phyloP scores from a whole-genome alignment of 129 eudicot genomes.

The Saussurea involucrata region DNA sequence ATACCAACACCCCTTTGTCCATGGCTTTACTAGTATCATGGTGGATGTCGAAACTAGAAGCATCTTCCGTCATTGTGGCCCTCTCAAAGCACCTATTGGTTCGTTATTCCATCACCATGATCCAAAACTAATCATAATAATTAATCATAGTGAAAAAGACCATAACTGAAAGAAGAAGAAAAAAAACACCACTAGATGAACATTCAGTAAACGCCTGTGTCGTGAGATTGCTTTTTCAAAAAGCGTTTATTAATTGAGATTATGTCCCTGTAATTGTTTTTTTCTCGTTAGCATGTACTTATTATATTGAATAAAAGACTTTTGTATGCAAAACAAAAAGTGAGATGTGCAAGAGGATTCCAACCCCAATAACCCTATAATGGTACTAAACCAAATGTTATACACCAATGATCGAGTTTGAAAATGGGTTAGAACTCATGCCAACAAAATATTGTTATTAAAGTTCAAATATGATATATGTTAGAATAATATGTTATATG shows the following conservation, averaged over 20 bases:
- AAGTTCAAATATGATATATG: not conserved
- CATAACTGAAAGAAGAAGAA: not conserved
- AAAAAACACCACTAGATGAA: not conserved
- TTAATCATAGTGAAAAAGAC: not conserved
- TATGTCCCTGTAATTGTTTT: not conserved
- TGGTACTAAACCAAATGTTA: not conserved
- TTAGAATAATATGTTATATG: not conserved
- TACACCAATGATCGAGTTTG: constrained; percentile 19
- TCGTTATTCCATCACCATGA: not conserved
- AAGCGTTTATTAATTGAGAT: not conserved
- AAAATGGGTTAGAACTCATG: constrained; percentile 18
- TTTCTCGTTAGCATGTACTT: not conserved
- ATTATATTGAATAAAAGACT: not conserved
- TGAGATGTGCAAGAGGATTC: not conserved
- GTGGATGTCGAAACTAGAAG: not conserved
- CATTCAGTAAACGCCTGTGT: not conserved
- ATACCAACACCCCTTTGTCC: not conserved
- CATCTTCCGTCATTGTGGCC: not conserved
- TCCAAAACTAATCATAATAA: not conserved
- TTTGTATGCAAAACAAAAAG: not conserved
- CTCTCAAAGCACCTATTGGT: not conserved
- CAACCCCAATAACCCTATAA: not conserved
- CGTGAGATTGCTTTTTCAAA: not conserved
- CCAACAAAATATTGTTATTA: not conserved
- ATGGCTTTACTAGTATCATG: not conserved